Evolutionary conservation across 345 rosid species (phyloP).

Genomic region (Pistacia integerrima): DNA sequence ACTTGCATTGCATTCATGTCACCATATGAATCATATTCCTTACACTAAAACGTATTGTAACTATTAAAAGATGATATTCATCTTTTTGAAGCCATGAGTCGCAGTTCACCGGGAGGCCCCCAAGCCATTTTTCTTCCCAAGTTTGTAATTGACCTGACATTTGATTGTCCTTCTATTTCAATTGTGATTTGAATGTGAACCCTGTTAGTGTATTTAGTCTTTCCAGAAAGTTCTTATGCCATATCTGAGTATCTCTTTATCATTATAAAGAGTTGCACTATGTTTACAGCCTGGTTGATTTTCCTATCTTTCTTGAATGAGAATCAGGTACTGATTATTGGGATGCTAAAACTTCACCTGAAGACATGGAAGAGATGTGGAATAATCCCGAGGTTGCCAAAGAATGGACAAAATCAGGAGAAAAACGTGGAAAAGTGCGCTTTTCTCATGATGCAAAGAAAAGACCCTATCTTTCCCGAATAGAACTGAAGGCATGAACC

Average conservation of each 20-base stretch:
- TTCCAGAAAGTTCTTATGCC: background rate
- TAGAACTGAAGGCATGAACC: constrained; percentile 70
- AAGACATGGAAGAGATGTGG: constrained; percentile 94
- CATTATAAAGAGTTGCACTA: background rate
- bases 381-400: constrained; percentile 58
- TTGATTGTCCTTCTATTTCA: background rate
- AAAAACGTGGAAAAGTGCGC: constrained; percentile 71
- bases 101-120: background rate
- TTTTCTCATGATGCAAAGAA: constrained; percentile 65
- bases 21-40: background rate
- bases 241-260: background rate
- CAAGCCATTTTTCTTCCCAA: background rate
- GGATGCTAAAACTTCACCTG: constrained; percentile 73
- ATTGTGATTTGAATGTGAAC: background rate
- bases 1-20: background rate
- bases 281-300: constrained; percentile 7
- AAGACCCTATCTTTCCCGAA: constrained; percentile 72
- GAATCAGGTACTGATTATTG: constrained; percentile 53
- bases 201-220: background rate
- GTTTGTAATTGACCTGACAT: background rate
- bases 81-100: background rate
- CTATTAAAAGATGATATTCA: background rate
- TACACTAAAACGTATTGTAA: background rate
- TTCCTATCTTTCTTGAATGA: constrained; percentile 21
- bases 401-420: constrained; percentile 83